phyloP scores from a whole-genome alignment of 2,329 filamentous ascomycete genomes.

The Penicillium sp. region DNA sequence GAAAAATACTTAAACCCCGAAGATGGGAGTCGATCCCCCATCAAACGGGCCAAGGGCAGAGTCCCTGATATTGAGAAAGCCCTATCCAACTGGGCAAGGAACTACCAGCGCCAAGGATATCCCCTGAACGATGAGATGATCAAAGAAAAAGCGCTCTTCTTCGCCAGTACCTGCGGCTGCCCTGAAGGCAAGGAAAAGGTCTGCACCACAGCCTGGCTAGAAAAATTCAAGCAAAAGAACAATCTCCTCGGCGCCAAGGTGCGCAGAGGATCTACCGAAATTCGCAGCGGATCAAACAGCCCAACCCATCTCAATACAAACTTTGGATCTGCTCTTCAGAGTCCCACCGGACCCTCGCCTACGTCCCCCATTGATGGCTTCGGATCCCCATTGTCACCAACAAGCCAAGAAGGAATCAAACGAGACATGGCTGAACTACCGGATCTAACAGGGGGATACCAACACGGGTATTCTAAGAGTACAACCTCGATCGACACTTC shows the following conservation, averaged over 20 bases:
- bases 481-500: conserved; percentile 66
- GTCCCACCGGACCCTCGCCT: conserved; percentile 67
- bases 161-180: conserved; percentile 69
- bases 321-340: conserved; percentile 59
- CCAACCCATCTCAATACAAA: conserved; percentile 56
- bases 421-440: conserved; percentile 58
- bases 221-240: conserved; percentile 94
- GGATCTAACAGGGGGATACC: conserved; percentile 60
- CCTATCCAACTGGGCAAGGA: conserved; percentile 80
- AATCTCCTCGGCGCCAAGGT: conserved; percentile 56
- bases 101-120: conserved; percentile 72
- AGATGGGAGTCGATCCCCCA: conserved; percentile 73
- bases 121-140: conserved; percentile 77
- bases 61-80: conserved; percentile 89
- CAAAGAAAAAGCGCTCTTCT: conserved; percentile 77
- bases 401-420: conserved; percentile 68
- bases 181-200: conserved; percentile 69
- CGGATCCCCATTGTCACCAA: conserved; percentile 66
- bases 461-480: conserved; percentile 65
- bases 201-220: conserved; percentile 76
- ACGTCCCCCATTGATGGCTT: conserved; percentile 64
- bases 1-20: conserved; percentile 87
- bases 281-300: conserved; percentile 66
- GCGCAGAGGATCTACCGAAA: conserved; percentile 50
- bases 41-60: conserved; percentile 80